Evolutionary conservation across 331 rosid species (phyloP).

Genomic region (Pyracantha coccinea): DNA sequence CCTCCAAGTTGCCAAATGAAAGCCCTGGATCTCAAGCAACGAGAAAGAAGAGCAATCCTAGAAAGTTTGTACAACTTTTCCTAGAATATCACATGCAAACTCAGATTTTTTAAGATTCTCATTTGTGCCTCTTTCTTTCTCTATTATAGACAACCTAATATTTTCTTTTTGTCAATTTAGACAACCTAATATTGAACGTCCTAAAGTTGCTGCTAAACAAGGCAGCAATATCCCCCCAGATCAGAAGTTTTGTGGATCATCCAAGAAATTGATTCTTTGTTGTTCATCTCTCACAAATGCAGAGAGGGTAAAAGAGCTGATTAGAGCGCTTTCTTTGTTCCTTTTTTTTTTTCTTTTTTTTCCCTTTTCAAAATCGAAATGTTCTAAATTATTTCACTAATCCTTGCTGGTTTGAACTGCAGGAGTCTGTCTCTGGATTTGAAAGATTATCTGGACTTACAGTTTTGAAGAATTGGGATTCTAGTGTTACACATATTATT

Average conservation of each 20-base stretch:
- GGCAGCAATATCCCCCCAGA: constrained; percentile 10
- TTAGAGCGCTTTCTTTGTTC: neutral
- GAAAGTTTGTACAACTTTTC: constrained; percentile 18
- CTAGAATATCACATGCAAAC: neutral
- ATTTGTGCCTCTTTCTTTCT: neutral
- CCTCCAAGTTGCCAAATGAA: constrained; percentile 58
- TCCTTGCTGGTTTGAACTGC: constrained; percentile 19
- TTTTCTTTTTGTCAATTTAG: no score
- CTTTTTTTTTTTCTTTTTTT: neutral
- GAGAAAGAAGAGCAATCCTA: constrained; percentile 28
- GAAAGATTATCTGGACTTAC: constrained; percentile 53
- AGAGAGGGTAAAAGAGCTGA: constrained; percentile 58
- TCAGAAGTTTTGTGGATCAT: constrained; percentile 30
- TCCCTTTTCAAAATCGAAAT: neutral
- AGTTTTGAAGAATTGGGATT: constrained; percentile 70
- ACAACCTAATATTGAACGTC: neutral
- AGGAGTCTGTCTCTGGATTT: constrained; percentile 67
- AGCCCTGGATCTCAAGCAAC: constrained; percentile 34
- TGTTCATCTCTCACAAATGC: constrained; percentile 78
- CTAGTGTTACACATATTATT: constrained; percentile 77
- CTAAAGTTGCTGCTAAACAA: constrained; percentile 22
- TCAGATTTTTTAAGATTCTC: neutral
- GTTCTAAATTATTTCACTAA: neutral
- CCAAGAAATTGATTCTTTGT: constrained; percentile 66
- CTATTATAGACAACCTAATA: constrained; percentile 16